Conservation (phyloP, 2,329 filamentous ascomycete species). For the Fusarium sp. region DNA sequence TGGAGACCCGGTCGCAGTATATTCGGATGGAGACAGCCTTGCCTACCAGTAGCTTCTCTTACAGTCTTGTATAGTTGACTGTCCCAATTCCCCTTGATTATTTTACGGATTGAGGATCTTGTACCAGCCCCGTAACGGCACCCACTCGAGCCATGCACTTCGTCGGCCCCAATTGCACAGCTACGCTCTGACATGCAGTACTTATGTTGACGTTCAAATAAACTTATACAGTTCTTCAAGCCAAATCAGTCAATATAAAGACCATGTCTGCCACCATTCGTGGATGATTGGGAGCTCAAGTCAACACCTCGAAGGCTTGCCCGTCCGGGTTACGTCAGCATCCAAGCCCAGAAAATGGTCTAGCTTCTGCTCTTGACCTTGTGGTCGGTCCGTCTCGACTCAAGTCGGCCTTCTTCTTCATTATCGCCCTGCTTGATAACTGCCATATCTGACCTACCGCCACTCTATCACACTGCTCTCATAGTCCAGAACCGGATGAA, state of each 20-base stretch:
- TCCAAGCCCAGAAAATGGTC: background rate
- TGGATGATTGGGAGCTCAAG: background rate
- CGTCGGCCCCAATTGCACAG: background rate
- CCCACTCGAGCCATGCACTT: background rate
- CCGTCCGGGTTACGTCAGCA: background rate
- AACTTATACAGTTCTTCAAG: background rate
- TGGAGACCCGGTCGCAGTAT: background rate
- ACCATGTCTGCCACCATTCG: background rate
- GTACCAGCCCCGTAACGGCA: background rate
- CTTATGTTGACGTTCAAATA: too few species aligned
- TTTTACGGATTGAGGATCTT: background rate
- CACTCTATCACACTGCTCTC: background rate
- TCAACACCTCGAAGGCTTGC: background rate
- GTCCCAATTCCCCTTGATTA: background rate
- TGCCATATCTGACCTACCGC: background rate
- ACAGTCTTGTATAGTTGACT: background rate
- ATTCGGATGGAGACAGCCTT: background rate
- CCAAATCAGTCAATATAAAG: background rate
- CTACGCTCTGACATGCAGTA: background rate
- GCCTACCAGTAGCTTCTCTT: background rate
- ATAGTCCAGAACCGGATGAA: background rate
- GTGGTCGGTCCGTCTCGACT: background rate
- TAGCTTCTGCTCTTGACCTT: background rate
- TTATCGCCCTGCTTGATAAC: background rate
- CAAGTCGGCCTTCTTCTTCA: background rate